Percentiles rank a stretch among this genome's conserved stretches.
Conservation (phyloP, 129 eudicot species). For the Ambrosia trifida region DNA sequence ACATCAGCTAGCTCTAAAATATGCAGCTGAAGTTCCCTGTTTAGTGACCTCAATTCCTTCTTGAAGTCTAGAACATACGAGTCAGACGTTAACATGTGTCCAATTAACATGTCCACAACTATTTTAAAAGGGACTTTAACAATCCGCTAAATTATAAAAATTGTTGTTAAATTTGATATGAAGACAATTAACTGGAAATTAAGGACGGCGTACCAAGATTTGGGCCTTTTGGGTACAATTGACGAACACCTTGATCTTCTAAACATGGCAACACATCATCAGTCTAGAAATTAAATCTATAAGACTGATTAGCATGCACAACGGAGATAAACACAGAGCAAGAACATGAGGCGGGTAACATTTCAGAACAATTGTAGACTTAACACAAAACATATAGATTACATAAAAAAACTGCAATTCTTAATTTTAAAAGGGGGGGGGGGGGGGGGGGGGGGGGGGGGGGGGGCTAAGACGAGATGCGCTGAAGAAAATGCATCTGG, state of each 20-base stretch:
- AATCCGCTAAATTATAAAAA: background rate
- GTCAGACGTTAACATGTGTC: background rate
- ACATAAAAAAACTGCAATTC: background rate
- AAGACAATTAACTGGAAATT: background rate
- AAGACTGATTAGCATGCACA: background rate
- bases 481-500: too few relatives aligned
- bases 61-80: constrained; percentile 56
- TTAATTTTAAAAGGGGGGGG: too few relatives aligned
- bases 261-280: constrained; percentile 84
- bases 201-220: constrained; percentile 57
- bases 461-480: too few relatives aligned
- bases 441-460: too few relatives aligned
- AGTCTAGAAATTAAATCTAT: constrained; percentile 46
- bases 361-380: background rate
- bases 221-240: constrained; percentile 81
- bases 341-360: background rate
- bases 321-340: background rate
- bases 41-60: constrained; percentile 81
- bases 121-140: background rate
- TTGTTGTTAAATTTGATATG: background rate
- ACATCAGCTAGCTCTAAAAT: constrained; percentile 88
- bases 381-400: background rate
- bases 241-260: constrained; percentile 94
- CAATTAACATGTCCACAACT: background rate
- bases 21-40: constrained; percentile 85